Evolutionary conservation across 371 early-diverging fungal genomes (phyloP), one percentile per base, ranked within the genome.

Genomic region (Rhizomucor miehei): DNA sequence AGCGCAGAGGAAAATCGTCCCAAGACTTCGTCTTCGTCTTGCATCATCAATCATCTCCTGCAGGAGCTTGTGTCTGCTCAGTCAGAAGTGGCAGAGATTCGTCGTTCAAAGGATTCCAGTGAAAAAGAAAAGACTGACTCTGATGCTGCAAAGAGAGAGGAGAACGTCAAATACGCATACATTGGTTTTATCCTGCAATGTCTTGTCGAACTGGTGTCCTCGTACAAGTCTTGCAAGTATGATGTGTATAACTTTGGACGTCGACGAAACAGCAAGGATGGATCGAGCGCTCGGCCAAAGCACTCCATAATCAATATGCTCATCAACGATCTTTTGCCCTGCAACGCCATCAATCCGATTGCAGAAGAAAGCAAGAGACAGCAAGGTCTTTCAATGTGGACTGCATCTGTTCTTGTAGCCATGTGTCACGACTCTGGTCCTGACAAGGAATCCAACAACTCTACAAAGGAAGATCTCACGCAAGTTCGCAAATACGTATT

Each of bases 111-210:
- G 6, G 29, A 8, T 29, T 8, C 29, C 8, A 41, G 12, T 17
- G 40, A 17, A 44, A 50, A 24, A 49, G 64, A 34, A 46, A 59
- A 47, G 40, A 55, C 38, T 20, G 48, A 40, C 16, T 44, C 55
- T 1, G 63, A 51, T 1, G 62, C 62, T 10, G 57, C 52, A 34
- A 65, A 21, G 56, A 68, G 59, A 24, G 65, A 76, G 29, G 57
- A 75, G 39, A 72, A 62, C 38, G 56, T 69, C 38, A 67, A 66
- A 34, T 79, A 69, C 67, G 82, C 72, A 55, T 89, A 88, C 52
- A 86, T 92, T 17, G 88, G 90, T 47, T 93, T 91, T 75, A 56
- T 97, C 34, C 65, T 98, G 48, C 94, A 94, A 66, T 82, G 86
- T 39, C 71, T 97, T 29, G 79, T 89, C 10, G 98, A 98, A 64